Evolutionary conservation across 805 yeast genomes (phyloP).

Genomic region (Teunomyces kruisii): DNA sequence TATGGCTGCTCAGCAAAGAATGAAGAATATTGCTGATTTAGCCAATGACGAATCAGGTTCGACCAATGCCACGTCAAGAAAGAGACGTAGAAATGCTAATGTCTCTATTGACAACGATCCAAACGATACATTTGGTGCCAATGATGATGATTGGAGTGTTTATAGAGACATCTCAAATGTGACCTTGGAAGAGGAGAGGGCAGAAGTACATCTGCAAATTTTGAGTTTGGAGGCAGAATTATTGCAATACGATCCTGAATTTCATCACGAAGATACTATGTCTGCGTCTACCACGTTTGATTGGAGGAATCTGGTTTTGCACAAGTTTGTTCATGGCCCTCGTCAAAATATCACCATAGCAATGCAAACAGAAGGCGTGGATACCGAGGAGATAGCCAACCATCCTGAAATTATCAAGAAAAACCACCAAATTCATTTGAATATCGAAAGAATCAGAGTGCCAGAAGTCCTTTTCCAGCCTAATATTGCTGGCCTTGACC

Average conservation of each 20-base stretch:
- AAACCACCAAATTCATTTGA: slow-evolving; percentile 86
- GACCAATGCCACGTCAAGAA: slow-evolving; percentile 49
- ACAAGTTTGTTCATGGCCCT: slow-evolving; percentile 88
- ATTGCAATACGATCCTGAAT: slow-evolving; percentile 79
- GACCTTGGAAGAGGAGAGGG: slow-evolving; percentile 78
- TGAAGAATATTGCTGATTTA: slow-evolving; percentile 85
- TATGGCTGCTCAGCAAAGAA: slow-evolving; percentile 85
- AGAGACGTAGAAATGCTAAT: slow-evolving; percentile 45
- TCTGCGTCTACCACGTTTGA: slow-evolving; percentile 70
- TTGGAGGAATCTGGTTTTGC: slow-evolving; percentile 79
- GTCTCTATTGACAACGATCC: slow-evolving; percentile 86
- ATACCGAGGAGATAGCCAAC: slow-evolving; percentile 42
- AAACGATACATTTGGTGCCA: slow-evolving; percentile 90
- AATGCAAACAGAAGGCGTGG: slow-evolving; percentile 42
- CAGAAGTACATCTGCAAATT: slow-evolving; percentile 63
- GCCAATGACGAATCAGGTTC: slow-evolving; percentile 67
- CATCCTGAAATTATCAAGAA: slow-evolving; percentile 73
- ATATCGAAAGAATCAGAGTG: slow-evolving; percentile 85
- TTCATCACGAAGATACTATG: slow-evolving; percentile 80
- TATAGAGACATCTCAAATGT: slow-evolving; percentile 78
- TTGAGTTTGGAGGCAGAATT: slow-evolving; percentile 70
- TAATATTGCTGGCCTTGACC: slow-evolving; percentile 90
- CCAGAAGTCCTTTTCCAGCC: slow-evolving; percentile 95
- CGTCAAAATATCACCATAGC: slow-evolving; percentile 67
- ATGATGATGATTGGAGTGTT: slow-evolving; percentile 93